Base-by-base conservation (phyloP, 352 stramenopile species). In the Halophytophthora batemanensis region DNA sequence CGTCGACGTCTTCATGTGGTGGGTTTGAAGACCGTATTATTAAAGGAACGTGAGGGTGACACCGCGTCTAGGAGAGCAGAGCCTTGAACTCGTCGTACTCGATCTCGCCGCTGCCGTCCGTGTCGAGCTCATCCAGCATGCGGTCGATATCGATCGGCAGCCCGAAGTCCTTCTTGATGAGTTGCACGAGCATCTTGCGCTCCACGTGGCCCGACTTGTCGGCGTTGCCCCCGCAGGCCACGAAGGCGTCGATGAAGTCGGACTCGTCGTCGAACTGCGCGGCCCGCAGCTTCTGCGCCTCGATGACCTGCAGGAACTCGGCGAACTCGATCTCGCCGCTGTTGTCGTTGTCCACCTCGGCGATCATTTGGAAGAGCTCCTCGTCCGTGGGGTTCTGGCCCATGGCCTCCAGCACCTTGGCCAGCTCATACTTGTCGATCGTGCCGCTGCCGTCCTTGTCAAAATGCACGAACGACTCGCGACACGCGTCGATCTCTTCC, bases 291-390 rank as follows among this genome's bases (percentile, higher is more conserved):
- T 99, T 99, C 72, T 98, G 96, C 35, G 88, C 92, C 61, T 98
- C 95, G 45, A 98, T 98, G 34, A 99, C 93, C 46, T 98, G 84
- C 29, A 99, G 72, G 63, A 99, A 98, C 69, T 98, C 95, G 41
- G 87, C 74, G 60, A 99, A 99, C 60, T 99, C 96, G 56, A 99
- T 98, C 42, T 95, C 95, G 43, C 93, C 94, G 56, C 87, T 98
- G 77, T 97, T 93, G 64, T 92, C 81, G 50, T 90, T 88, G 49
- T 94, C 81, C 8, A 98, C 96, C 45, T 98, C 93, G 15, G 77
- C 92, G 61, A 98, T 98, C 90, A 98, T 96, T 62, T 98, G 92
- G 65, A 98, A 98, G 11, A 98, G 73, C 72, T 98, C 96, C 50
- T 99, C 95, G 58, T 99, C 96, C 0, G 91, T 99, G 0, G 93